Evolutionary conservation across 495 filamentous ascomycete species (phyloP).

Genomic region (Cetradonia linearis): DNA sequence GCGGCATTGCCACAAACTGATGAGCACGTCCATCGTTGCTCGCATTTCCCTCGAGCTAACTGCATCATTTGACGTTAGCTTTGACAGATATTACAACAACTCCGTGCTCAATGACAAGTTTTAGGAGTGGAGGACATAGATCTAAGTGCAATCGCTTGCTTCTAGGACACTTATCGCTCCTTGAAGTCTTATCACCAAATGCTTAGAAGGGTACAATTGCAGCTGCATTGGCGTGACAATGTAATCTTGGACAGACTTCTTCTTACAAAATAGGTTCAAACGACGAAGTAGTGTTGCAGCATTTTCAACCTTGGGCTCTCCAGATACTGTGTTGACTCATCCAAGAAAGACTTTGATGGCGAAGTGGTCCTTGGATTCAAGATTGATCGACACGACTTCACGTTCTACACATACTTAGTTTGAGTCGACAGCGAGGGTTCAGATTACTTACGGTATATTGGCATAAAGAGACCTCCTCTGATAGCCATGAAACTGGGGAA

Average conservation of each 20-base stretch:
- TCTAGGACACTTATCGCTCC: background rate
- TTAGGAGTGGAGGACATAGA: background rate
- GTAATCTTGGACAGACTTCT: conserved; percentile 37
- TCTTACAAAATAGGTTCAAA: conserved; percentile 3
- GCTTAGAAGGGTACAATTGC: background rate
- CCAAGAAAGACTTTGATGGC: conserved; percentile 39
- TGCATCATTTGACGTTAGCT: background rate
- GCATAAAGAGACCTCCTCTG: conserved; percentile 39
- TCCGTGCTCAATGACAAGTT: background rate
- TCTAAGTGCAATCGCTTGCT: background rate
- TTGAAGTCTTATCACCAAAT: background rate
- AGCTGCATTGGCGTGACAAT: conserved; percentile 35
- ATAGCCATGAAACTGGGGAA: conserved; percentile 29
- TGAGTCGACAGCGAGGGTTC: background rate
- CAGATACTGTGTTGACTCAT: conserved; percentile 40
- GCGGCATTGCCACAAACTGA: background rate
- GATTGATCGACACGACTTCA: conserved; percentile 41
- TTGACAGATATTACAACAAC: no score
- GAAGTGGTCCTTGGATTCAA: conserved; percentile 27
- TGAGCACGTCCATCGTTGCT: conserved; percentile 23
- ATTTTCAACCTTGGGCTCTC: conserved; percentile 29
- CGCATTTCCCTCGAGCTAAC: conserved; percentile 42
- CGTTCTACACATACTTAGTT: conserved; percentile 20
- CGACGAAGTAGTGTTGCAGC: conserved; percentile 22
- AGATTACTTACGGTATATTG: conserved; percentile 29